These are phyloP conservation scores for Cyberlindnera meyerae DNA, from an alignment of 805 yeast species.

Conservation along the genomic window DNA sequence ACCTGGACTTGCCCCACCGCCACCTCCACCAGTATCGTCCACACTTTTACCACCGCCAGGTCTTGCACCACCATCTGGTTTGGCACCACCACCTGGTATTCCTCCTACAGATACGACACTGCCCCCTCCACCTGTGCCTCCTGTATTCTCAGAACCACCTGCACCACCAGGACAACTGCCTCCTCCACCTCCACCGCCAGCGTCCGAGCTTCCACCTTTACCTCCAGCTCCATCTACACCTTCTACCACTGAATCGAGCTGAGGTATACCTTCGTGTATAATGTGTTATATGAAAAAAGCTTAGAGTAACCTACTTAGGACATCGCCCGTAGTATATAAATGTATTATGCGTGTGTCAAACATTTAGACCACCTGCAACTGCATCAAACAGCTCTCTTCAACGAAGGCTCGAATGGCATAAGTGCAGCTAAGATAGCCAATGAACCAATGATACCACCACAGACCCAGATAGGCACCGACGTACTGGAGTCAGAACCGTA, in stretches of 20 bases:
- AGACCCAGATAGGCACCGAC: conserved; percentile 56
- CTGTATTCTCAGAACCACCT: conserved; percentile 27
- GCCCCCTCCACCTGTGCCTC: conserved; percentile 20
- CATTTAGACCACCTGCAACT: too few relatives aligned
- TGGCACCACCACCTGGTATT: conserved; percentile 16
- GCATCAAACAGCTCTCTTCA: conserved; percentile 30
- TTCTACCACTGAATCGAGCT: too few relatives aligned
- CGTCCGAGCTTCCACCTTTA: conserved; percentile 1
- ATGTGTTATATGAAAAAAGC: too few relatives aligned
- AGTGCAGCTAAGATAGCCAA: conserved; percentile 41
- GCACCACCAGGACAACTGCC: too few relatives aligned
- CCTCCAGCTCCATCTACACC: conserved; percentile 2
- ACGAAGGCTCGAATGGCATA: conserved; percentile 48
- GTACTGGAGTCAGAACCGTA: conserved; percentile 41
- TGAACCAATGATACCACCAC: conserved; percentile 49
- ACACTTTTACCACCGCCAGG: conserved; percentile 25
- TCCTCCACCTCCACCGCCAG: conserved; percentile 11
- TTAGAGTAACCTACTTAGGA: too few relatives aligned
- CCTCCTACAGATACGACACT: neutral
- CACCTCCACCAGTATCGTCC: conserved; percentile 26
- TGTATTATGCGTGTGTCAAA: neutral
- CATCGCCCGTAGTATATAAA: neutral
- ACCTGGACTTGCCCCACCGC: conserved; percentile 25
- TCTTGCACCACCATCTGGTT: conserved; percentile 13
- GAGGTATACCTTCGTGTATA: too few relatives aligned